Percentiles rank a stretch among this genome's conserved stretches.
These are phyloP conservation scores for Fusarium ambrosium DNA, from an alignment of 2,329 filamentous ascomycete genomes.

Conservation along the genomic window DNA sequence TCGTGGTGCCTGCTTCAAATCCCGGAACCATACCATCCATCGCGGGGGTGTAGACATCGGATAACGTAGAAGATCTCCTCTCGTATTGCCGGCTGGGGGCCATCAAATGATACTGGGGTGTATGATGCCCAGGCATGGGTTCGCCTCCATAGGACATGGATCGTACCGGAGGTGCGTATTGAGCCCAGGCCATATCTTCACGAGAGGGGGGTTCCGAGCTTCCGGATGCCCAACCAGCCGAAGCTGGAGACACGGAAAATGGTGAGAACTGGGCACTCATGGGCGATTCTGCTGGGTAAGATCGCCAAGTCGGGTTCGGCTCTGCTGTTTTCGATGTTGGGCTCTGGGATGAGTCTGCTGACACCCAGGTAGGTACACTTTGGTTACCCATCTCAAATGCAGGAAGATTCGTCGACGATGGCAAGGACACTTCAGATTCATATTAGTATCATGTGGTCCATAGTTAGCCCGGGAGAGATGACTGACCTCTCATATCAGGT, in stretches of 20 bases:
- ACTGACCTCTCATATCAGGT: slow-evolving; percentile 61
- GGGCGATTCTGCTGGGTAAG: slow-evolving; percentile 64
- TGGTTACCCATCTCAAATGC: slow-evolving; percentile 53
- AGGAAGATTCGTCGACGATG: slow-evolving; percentile 22
- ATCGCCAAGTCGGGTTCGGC: slow-evolving; percentile 62
- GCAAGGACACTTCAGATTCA: slow-evolving; percentile 18
- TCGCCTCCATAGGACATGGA: slow-evolving; percentile 66
- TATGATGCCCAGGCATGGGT: slow-evolving; percentile 51
- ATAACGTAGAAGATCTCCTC: slow-evolving; percentile 57
- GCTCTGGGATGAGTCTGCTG: slow-evolving; percentile 57
- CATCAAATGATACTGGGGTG: slow-evolving; percentile 57
- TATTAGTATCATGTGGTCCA: slow-evolving; percentile 17
- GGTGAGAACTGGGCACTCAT: slow-evolving; percentile 65
- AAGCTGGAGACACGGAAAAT: slow-evolving; percentile 59
- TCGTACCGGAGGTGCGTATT: slow-evolving; percentile 58
- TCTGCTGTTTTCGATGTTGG: slow-evolving; percentile 59
- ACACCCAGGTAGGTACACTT: slow-evolving; percentile 59
- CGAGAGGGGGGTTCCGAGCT: slow-evolving; percentile 55
- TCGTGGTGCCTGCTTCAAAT: slow-evolving; percentile 53
- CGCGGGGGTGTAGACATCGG: slow-evolving; percentile 60
- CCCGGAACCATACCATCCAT: slow-evolving; percentile 54
- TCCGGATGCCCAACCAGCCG: slow-evolving; percentile 57
- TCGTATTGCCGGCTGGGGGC: slow-evolving; percentile 58
- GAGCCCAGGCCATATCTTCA: slow-evolving; percentile 61
- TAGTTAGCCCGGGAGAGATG: slow-evolving; percentile 34